phyloP scores from a whole-genome alignment of 768 basidiomycete species.

The Psilocybe tampanensis region DNA sequence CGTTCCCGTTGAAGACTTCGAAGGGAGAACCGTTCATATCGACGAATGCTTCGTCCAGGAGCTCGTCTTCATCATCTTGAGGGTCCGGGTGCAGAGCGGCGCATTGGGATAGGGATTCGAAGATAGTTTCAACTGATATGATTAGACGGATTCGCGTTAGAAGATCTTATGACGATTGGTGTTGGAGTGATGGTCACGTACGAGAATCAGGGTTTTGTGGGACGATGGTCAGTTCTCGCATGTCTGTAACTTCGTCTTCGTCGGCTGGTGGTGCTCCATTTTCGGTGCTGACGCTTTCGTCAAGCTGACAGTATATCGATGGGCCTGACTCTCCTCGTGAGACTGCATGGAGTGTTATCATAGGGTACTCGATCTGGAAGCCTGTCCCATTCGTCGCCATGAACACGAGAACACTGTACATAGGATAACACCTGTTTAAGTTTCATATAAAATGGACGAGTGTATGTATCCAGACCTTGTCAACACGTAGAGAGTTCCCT shows the following conservation, averaged over 20 bases:
- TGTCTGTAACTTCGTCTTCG: conserved; percentile 45
- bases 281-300: conserved; percentile 54
- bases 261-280: conserved; percentile 37
- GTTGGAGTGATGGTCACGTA: conserved; percentile 41
- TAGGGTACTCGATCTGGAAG: conserved; percentile 85
- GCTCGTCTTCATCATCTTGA: conserved; percentile 48
- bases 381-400: conserved; percentile 70
- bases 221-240: conserved; percentile 83
- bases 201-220: conserved; percentile 60
- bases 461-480: conserved; percentile 62
- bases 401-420: conserved; percentile 75
- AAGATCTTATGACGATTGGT: background rate
- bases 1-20: conserved; percentile 56
- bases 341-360: conserved; percentile 92
- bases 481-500: conserved; percentile 80
- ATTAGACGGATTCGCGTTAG: conserved; percentile 2
- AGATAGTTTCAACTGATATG: conserved; percentile 75
- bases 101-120: conserved; percentile 83
- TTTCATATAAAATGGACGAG: background rate
- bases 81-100: conserved; percentile 84
- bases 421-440: conserved; percentile 8
- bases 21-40: conserved; percentile 52
- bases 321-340: conserved; percentile 69
- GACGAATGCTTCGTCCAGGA: conserved; percentile 59
- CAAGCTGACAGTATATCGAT: conserved; percentile 93